phyloP scores from a whole-genome alignment of 352 stramenopile species.

The Elongisporangium anandrum region DNA sequence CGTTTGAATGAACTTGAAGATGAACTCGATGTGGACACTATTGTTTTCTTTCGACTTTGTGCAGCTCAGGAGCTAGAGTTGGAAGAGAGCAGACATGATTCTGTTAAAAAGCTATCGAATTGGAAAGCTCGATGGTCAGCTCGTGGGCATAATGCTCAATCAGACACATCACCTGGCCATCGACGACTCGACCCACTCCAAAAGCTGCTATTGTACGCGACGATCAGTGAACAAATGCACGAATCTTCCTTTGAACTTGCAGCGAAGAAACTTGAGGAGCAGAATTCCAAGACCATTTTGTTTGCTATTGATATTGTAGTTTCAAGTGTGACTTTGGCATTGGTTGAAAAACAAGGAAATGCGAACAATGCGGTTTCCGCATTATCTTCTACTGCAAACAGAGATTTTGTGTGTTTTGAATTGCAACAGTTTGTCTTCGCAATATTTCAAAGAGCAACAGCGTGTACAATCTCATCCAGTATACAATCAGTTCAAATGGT shows the following conservation, averaged over 20 bases:
- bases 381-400: constrained; percentile 6
- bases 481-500: constrained; percentile 65
- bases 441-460: constrained; percentile 51
- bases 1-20: constrained; percentile 66
- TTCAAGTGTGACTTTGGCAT: constrained; percentile 43
- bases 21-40: constrained; percentile 62
- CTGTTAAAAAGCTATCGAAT: constrained; percentile 53
- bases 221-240: constrained; percentile 59
- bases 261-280: constrained; percentile 34
- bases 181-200: constrained; percentile 32
- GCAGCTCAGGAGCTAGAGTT: constrained; percentile 58
- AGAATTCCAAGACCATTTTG: constrained; percentile 48
- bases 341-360: constrained; percentile 19
- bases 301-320: constrained; percentile 66
- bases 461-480: constrained; percentile 45
- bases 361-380: constrained; percentile 2
- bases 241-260: constrained; percentile 41
- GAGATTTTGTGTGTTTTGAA: constrained; percentile 70
- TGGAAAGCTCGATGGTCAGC: constrained; percentile 71
- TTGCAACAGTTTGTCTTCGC: constrained; percentile 59
- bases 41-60: constrained; percentile 80
- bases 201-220: constrained; percentile 47
- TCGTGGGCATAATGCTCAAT: constrained; percentile 11
- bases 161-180: constrained; percentile 7
- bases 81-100: constrained; percentile 61